Base-by-base conservation (phyloP, 108 stramenopile species). In the Chaetoceros tenuissimus region DNA sequence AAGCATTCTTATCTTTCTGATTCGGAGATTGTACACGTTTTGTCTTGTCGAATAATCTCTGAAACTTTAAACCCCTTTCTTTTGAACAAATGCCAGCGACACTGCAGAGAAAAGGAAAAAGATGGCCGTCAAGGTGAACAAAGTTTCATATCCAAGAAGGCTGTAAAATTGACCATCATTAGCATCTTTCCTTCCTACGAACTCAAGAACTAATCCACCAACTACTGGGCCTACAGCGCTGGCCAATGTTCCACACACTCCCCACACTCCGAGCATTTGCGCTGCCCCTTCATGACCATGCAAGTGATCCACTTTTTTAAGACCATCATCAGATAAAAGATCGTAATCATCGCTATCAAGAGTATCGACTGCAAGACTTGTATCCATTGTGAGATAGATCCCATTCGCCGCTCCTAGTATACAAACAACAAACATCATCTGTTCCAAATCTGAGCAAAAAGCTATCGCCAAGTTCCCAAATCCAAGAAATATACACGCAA, bases 341-440 rank as follows among this genome's bases (percentile, higher is more conserved):
- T 55, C 29, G 2, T 20, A n/a, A 44, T 51, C 10, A 25, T 59
- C 66, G 17, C 46, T 61, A 13, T 67, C 70, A 13, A 81, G 57
- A 1, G 80, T 75, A 62, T 81, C 80, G 20, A 81, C 73, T 0
- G 80, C 80, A 50, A 81, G 57, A 51, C 62, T 64, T 23, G 78
- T 84, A 53, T 85, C 84, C 84, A 85, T 80, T 22, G 77, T 77
- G 47, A 85, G 52, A 46, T 85, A 85, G 16, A 72, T 71, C 19
- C 84, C 84, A 59, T 85, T 85, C 19, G 73, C 79, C 18, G 55
- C 63, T 40, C 84, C 84, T 8, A 81, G 46, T 40, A 73, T 24
- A 26, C 61, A 54, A 34, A 67, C 51, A 16, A 76, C 51, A 0
- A 74, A 46, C 18, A 59, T 44, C 69, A 79, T 78, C 31, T 66